Base-by-base conservation (phyloP, 2,329 filamentous ascomycete genomes). In the Penicillium sp. region DNA sequence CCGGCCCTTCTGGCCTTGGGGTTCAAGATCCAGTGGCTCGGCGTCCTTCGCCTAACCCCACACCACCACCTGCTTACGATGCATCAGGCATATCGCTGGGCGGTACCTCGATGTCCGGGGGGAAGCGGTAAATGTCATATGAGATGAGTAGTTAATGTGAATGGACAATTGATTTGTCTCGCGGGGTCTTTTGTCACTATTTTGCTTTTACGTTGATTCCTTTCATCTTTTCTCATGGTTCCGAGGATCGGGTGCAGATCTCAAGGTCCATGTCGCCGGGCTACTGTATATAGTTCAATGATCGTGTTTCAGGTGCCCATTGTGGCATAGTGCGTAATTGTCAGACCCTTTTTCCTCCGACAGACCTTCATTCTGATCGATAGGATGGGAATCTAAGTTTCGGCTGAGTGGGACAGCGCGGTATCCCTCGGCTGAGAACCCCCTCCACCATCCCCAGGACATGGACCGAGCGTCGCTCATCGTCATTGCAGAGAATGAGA, bases 61-160 rank as follows among this genome's bases (percentile, higher is more conserved):
- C 64, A 12, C 65, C 65, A 10, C 65, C 65, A 14, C 65, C 65
- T 17, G 62, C 64, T 17, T 68, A 68, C 37, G 62, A 60, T 23
- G 58, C 62, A 15, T 41, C 57, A 17, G 58, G 56, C 14, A 66
- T 46, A 18, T 63, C 61, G 6, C 44, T 67, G 17, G 55, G 58
- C 5, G 61, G 56, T 3, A 52, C 55, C 17, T 37, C 55, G 3
- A 56, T 59, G 55, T 46, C 57, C 22, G 57, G 59, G 39, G 52
- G 51, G 5, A 65, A 64, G 49, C 54, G 55, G 33, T 62, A 51
- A 41, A 30, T 6, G 25, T 9, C 5, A 22, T 22, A 9, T 5
- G 18, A n/a, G 18, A 22, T 22, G 18, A 22, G 5, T 22, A 9
- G 18, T 22, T 22, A 9, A 22, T 22, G 5, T 22, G 18, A 22